Percentiles rank a stretch among this genome's conserved stretches.
Conservation (phyloP, 495 filamentous ascomycete genomes). For the Endocarpon pusillum region DNA sequence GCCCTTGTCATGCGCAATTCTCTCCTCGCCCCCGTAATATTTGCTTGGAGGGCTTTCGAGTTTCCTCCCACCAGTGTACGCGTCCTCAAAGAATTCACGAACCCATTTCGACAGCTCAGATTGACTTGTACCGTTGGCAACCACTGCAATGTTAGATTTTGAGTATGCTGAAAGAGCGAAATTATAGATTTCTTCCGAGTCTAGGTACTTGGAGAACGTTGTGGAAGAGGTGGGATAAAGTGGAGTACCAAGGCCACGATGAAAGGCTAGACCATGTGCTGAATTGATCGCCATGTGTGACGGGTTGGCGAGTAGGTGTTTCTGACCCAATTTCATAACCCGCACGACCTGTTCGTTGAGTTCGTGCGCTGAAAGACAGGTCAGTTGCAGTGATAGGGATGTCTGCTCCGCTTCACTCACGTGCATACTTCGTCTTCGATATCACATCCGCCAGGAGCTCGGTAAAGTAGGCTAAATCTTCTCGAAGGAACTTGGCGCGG, state of each 20-base stretch:
- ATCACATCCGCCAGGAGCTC: conserved; percentile 89
- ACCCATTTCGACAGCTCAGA: conserved; percentile 77
- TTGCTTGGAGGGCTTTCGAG: conserved; percentile 39
- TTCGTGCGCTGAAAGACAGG: conserved; percentile 47
- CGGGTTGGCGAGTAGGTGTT: conserved; percentile 44
- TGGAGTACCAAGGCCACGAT: conserved; percentile 70
- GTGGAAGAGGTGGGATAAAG: conserved; percentile 51
- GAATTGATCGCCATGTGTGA: conserved; percentile 63
- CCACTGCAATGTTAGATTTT: conserved; percentile 78
- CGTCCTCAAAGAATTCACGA: conserved; percentile 61
- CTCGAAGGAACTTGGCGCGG: conserved; percentile 81
- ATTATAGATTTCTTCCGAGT: conserved; percentile 45
- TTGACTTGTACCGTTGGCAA: conserved; percentile 72
- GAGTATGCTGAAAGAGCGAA: conserved; percentile 65
- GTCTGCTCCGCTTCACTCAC: conserved; percentile 30
- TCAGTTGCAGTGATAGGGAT: conserved; percentile 4
- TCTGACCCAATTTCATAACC: conserved; percentile 54
- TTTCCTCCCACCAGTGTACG: conserved; percentile 23
- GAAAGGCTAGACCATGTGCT: conserved; percentile 81
- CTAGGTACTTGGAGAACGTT: conserved; percentile 60
- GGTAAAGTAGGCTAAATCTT: conserved; percentile 93
- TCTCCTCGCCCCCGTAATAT: conserved; percentile 90
- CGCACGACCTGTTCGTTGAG: conserved; percentile 69
- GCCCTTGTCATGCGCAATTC: conserved; percentile 53
- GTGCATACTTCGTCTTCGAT: conserved; percentile 64